These are phyloP conservation scores for Dysphania ambrosioides DNA, from an alignment of 148 eudicot genomes.

Conservation along the genomic window DNA sequence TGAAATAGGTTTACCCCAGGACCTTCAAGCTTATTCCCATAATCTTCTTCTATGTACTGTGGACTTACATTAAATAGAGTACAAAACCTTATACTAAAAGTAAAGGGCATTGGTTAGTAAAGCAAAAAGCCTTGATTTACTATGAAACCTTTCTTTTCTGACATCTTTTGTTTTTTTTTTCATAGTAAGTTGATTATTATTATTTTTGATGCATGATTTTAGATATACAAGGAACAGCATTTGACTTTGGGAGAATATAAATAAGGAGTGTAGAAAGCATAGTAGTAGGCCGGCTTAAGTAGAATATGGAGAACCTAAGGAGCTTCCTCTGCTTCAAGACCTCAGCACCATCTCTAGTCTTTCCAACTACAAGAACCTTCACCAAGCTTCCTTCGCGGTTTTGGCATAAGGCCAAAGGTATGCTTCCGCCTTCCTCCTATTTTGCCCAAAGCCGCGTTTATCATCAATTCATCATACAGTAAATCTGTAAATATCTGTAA, in stretches of 20 bases:
- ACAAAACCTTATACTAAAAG: constrained; percentile 13
- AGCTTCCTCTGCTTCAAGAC: constrained; percentile 30
- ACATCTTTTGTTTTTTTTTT: constrained; percentile 11
- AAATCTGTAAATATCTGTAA: too few relatives aligned
- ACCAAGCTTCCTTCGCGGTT: constrained; percentile 26
- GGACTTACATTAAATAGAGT: background rate
- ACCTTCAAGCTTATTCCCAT: constrained; percentile 6
- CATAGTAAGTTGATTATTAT: background rate
- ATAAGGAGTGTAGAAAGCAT: constrained; percentile 16
- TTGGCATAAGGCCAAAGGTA: constrained; percentile 30
- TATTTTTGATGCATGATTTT: background rate
- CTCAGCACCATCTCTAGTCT: constrained; percentile 20
- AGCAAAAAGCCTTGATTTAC: constrained; percentile 25
- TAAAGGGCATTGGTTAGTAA: too few relatives aligned
- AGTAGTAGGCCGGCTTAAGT: background rate
- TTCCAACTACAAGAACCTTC: constrained; percentile 23
- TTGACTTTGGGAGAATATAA: constrained; percentile 28
- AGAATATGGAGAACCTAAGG: constrained; percentile 28
- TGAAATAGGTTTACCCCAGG: too few relatives aligned
- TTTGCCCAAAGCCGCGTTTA: background rate
- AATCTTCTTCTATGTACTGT: background rate
- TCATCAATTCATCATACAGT: too few relatives aligned
- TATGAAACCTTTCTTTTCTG: background rate
- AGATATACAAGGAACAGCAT: constrained; percentile 10
- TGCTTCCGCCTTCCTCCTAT: background rate